Conservation (phyloP, 306 rosid genomes). For the Pyrus communis region DNA sequence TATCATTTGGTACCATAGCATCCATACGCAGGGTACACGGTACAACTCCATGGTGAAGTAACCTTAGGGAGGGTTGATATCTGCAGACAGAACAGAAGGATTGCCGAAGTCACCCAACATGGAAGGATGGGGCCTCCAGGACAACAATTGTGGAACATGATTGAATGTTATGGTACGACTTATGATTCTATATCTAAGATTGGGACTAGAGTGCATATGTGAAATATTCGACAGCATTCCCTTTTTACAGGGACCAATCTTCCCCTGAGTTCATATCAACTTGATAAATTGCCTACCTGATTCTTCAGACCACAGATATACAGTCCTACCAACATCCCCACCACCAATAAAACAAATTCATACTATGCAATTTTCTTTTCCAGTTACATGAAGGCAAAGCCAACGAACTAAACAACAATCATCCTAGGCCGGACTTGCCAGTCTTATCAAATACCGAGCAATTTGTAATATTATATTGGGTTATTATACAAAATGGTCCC, state of each 20-base stretch:
- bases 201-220: not conserved
- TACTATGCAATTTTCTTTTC: not conserved
- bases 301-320: not conserved
- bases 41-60: not conserved
- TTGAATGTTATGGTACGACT: not conserved
- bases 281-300: not conserved
- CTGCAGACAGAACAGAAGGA: not conserved
- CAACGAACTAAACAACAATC: not conserved
- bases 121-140: not conserved
- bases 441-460: not conserved
- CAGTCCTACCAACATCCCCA: not conserved
- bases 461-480: not conserved
- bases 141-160: not conserved
- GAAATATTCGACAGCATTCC: not conserved
- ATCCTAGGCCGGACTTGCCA: not conserved
- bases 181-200: not conserved
- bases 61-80: not conserved
- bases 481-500: too few species aligned
- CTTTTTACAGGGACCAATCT: not conserved
- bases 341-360: not conserved
- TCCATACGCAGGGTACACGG: not conserved
- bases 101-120: not conserved
- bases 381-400: too few species aligned
- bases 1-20: not conserved
- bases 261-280: not conserved